These are phyloP conservation scores for Populus ilicifolia DNA, from an alignment of 345 rosid species.

Conservation along the genomic window DNA sequence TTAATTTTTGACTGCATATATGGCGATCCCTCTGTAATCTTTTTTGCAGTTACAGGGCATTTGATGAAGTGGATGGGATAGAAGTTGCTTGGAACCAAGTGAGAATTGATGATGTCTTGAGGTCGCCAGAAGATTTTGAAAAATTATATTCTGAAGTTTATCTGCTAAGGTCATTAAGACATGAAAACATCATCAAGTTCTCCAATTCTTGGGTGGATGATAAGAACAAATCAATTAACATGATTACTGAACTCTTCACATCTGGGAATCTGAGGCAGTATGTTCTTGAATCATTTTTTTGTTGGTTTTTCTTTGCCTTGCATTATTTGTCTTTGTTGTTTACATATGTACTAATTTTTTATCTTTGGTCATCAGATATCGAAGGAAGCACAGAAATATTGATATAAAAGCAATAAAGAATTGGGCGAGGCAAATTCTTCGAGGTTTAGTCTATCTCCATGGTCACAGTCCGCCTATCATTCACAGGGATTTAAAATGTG, in stretches of 20 bases:
- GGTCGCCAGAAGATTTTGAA: constrained; percentile 63
- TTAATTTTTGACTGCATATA: background rate
- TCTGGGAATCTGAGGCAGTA: constrained; percentile 84
- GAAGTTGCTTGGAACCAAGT: constrained; percentile 95
- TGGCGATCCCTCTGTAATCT: background rate
- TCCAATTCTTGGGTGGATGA: constrained; percentile 82
- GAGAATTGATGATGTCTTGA: constrained; percentile 61
- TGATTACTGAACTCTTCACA: constrained; percentile 89
- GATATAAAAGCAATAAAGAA: constrained; percentile 85
- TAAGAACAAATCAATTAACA: constrained; percentile 64
- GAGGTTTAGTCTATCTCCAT: constrained; percentile 80
- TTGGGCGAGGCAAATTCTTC: constrained; percentile 86
- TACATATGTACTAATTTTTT: background rate
- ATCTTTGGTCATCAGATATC: constrained; percentile 45
- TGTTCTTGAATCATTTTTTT: background rate
- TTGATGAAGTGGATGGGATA: constrained; percentile 77
- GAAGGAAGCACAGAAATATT: constrained; percentile 80
- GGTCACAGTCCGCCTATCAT: constrained; percentile 89
- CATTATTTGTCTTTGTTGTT: background rate
- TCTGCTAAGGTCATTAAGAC: constrained; percentile 65
- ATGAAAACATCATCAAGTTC: constrained; percentile 69
- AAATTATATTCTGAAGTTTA: constrained; percentile 75
- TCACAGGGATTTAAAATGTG: constrained; percentile 92
- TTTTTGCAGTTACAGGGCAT: constrained; percentile 67
- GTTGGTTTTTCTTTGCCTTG: constrained; percentile 5